Base-by-base conservation (phyloP, 2,329 filamentous ascomycete species). In the Penicillium janthinellum region DNA sequence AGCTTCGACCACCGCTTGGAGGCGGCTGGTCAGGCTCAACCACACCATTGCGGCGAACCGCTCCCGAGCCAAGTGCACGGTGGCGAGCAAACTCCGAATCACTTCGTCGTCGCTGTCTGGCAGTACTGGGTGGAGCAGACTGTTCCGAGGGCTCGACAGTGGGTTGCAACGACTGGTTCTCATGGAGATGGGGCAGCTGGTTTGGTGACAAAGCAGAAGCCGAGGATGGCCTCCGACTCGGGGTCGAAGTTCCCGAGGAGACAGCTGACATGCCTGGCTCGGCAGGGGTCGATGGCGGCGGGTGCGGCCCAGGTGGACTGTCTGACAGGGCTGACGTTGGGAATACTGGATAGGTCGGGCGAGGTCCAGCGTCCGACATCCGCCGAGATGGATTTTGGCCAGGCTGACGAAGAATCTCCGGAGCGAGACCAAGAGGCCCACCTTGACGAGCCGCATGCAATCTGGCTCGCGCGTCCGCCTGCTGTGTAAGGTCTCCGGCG, bases 221-320 rank as follows among this genome's bases (percentile, higher is more conserved):
- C 22, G 79, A 79, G 15, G 79, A 82, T 25, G 78, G 78, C 42
- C 79, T 73, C 31, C 79, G 77, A 59, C 71, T 80, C 15, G 80
- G 80, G 14, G 79, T 81, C 15, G 82, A 83, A 51, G 79, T 77
- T 15, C 82, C 82, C 17, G 83, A 86, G 49, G 80, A 84, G 60
- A 80, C 80, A 20, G 80, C 79, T 60, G 82, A 86, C 45, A 86
- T 71, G 20, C 82, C 83, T 31, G 82, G 81, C 52, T 85, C 86
- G 14, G 86, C 86, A 20, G 86, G 86, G 2, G 86, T 88, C 1
- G 86, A 86, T 5, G 86, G 86, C 48, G 86, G 86, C 48, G 86
- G 86, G 59, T 84, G 78, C 49, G 86, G 84, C 17, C 86, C 84
- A 17, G 82, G 78, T 10, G 84, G 82, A 38, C 83, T 83, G 63